Evolutionary conservation across 495 filamentous ascomycete species (phyloP), one percentile per base, ranked within the genome.

Genomic region (Daldinia caldariorum): DNA sequence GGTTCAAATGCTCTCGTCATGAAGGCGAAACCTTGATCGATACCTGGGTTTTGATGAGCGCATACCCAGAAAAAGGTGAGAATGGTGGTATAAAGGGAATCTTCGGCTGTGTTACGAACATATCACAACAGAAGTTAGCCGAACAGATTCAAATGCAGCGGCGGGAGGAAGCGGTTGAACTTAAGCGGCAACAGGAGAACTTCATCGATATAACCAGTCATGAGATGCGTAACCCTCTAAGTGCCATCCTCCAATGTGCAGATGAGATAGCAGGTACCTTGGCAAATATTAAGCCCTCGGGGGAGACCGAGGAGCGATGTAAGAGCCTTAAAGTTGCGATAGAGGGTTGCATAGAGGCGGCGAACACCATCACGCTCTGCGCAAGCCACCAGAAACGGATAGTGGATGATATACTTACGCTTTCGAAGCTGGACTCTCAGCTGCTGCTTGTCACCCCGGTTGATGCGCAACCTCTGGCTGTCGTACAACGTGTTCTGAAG

Each of bases 181-280:
- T 86, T 45, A 91, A 91, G 74, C 80, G 86, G 38, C 87, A 90
- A 64, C 89, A 91, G 67, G 89, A 94, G 73, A 93, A 93, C 65
- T 96, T 94, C 77, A 94, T 95, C 72, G 92, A 94, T 76, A 94
- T 93, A 67, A 94, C 91, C 6, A 92, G 90, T 67, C 92, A 97
- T 71, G 92, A 97, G 73, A 92, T 95, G 83, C 87, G 92, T 8
- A 97, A 95, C 67, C 93, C 93, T 1, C 82, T 95, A 8, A 90
- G 87, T 49, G 92, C 92, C 7, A 92, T 94, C 50, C 78, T 94
- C 37, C 91, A 94, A 77, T 94, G 91, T 74, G 88, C 89, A 4
- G 92, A 95, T 70, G 91, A 94, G 76, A 93, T 94, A 32, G 74
- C 84, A 6, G 85, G 80, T 0, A 80, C 83, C 12, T 70, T 92